These are phyloP conservation scores for Anthostomella pinea DNA, from an alignment of 2,329 filamentous ascomycete genomes.

Conservation along the genomic window DNA sequence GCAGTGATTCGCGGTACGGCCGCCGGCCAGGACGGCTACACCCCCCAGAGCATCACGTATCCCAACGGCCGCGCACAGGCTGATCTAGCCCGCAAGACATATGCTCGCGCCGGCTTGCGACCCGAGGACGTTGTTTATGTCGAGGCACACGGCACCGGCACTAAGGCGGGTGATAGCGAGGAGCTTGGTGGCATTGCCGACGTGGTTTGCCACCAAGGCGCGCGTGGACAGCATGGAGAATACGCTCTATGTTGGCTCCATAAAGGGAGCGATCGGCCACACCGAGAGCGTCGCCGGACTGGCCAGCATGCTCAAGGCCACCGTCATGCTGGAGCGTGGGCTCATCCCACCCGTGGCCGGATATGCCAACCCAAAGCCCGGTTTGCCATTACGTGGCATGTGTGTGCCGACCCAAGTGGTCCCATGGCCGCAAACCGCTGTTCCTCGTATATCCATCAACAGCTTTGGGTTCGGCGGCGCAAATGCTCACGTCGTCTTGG, in stretches of 20 bases:
- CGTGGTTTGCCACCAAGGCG: conserved; percentile 8
- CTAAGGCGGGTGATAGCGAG: conserved; percentile 14
- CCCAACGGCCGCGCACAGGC: conserved; percentile 27
- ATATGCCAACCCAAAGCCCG: conserved; percentile 13
- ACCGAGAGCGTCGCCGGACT: conserved; percentile 20
- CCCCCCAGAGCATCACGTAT: conserved; percentile 33
- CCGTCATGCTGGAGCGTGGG: conserved; percentile 10
- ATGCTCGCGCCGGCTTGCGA: conserved; percentile 14
- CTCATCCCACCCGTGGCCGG: conserved; percentile 13
- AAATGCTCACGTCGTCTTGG: conserved; percentile 25
- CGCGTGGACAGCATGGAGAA: neutral
- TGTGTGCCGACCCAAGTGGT: conserved; percentile 5
- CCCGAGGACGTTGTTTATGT: conserved; percentile 20
- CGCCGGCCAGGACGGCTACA: conserved; percentile 39
- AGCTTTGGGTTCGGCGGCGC: conserved; percentile 18
- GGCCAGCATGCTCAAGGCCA: conserved; percentile 18
- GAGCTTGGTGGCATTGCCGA: conserved; percentile 11
- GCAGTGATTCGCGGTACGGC: conserved; percentile 33
- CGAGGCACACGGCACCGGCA: conserved; percentile 29
- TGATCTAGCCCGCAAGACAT: conserved; percentile 19
- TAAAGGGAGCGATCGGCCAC: conserved; percentile 24
- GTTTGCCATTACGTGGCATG: conserved; percentile 12
- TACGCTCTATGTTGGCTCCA: conserved; percentile 15
- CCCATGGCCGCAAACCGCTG: neutral
- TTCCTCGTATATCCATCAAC: conserved; percentile 10